phyloP scores from a whole-genome alignment of 169 alveolate genomes.

The Plasmodium ovale region DNA sequence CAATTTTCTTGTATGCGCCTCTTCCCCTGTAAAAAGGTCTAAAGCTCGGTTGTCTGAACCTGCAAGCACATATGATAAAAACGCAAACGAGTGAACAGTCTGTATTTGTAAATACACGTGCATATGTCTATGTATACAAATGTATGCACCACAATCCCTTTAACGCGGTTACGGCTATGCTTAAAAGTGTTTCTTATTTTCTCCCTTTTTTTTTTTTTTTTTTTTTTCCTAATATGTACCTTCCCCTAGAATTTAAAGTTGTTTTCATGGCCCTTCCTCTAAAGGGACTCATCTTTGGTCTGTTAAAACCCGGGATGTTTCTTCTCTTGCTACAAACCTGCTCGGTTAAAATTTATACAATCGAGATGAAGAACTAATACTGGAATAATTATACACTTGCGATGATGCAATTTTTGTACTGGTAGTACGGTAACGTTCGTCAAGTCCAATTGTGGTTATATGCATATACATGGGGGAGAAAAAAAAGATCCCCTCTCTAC shows the following conservation, averaged over 20 bases:
- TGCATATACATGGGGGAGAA: not conserved
- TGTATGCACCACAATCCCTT: no score
- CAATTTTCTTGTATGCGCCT: slow-evolving; percentile 60
- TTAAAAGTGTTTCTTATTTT: no score
- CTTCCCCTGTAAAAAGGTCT: slow-evolving; percentile 76
- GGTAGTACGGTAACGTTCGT: no score
- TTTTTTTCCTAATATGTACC: slow-evolving; percentile 15
- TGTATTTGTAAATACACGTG: not conserved
- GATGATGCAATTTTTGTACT: no score
- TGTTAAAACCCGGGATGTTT: slow-evolving; percentile 87
- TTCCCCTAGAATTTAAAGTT: slow-evolving; percentile 29
- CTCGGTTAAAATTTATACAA: no score
- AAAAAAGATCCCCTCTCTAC: not conserved
- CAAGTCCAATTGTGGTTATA: no score
- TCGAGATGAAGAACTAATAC: no score
- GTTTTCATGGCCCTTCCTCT: slow-evolving; percentile 63
- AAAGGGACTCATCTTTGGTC: slow-evolving; percentile 59
- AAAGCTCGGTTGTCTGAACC: slow-evolving; percentile 72
- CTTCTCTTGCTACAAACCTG: slow-evolving; percentile 88
- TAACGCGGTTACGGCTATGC: no score
- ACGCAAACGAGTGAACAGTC: not conserved
- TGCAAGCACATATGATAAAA: not conserved
- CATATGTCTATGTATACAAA: not conserved
- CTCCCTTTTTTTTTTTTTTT: not conserved
- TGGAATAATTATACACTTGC: no score